Conservation (phyloP, 1,284 basidiomycete genomes). For the Trametes polyzona region DNA sequence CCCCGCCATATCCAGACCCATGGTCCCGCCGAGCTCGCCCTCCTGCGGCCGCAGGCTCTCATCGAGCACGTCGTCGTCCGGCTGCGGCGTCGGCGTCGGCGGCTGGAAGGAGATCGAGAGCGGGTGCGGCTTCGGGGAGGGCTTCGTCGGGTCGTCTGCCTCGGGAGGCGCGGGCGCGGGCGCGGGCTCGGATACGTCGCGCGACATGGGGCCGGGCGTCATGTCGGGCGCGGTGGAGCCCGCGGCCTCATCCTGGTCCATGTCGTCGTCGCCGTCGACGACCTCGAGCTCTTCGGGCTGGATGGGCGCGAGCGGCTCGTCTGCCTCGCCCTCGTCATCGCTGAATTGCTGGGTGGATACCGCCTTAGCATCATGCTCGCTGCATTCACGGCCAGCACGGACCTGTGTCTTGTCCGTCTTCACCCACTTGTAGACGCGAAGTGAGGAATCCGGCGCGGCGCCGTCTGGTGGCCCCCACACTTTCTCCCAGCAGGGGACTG, state of each 20-base stretch:
- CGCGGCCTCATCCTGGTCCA: conserved; percentile 67
- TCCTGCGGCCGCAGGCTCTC: conserved; percentile 29
- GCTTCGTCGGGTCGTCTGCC: conserved; percentile 58
- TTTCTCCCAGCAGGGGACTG: conserved; percentile 80
- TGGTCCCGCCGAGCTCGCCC: conserved; percentile 23
- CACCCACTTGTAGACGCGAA: conserved; percentile 74
- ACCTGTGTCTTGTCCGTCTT: conserved; percentile 77
- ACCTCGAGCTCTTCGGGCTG: conserved; percentile 52
- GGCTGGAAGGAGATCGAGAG: conserved; percentile 49
- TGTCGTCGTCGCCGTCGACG: conserved; percentile 54
- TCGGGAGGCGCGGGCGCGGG: conserved; percentile 35
- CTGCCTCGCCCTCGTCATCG: conserved; percentile 76
- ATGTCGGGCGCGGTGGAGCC: conserved; percentile 50
- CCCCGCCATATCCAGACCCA: conserved; percentile 58
- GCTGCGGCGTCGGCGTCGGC: conserved; percentile 33
- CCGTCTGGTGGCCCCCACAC: conserved; percentile 62
- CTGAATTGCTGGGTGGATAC: conserved; percentile 86
- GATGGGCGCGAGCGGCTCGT: conserved; percentile 75
- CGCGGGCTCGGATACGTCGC: conserved; percentile 42
- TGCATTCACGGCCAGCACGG: too few relatives aligned
- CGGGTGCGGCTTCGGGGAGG: conserved; percentile 62
- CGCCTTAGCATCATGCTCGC: too few relatives aligned
- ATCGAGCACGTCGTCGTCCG: conserved; percentile 36
- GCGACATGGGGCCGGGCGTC: conserved; percentile 32
- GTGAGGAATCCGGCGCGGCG: conserved; percentile 53